Conservation (phyloP, 192 early-diverging fungal species). For the Coemansia sp. region DNA sequence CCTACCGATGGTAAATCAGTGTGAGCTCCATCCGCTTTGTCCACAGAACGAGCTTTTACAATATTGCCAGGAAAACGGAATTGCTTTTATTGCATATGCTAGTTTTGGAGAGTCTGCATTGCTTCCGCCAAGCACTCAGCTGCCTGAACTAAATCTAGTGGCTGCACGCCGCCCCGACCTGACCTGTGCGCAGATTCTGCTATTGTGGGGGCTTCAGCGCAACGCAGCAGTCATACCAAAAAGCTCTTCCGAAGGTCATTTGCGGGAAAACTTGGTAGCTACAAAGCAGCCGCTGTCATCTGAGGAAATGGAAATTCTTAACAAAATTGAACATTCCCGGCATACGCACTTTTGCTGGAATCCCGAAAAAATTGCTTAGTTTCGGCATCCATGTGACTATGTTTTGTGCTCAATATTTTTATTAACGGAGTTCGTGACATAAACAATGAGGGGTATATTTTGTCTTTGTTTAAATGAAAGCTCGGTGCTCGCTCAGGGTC, state of each 20-base stretch:
- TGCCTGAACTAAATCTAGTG: constrained; percentile 25
- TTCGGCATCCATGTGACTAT: no score
- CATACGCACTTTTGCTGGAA: constrained; percentile 31
- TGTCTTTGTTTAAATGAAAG: neutral
- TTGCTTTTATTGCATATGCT: constrained; percentile 68
- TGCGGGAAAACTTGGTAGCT: constrained; percentile 30
- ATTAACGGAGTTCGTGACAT: neutral
- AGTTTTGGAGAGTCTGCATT: constrained; percentile 63
- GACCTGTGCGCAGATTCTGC: constrained; percentile 53
- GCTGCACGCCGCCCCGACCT: constrained; percentile 22
- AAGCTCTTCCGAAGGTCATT: constrained; percentile 30
- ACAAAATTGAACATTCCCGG: neutral
- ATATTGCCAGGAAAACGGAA: constrained; percentile 56
- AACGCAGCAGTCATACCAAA: constrained; percentile 67
- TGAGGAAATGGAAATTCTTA: constrained; percentile 12
- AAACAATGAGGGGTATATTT: neutral
- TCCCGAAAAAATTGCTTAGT: constrained; percentile 9
- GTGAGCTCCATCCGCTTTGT: constrained; percentile 67
- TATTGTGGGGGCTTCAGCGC: constrained; percentile 69
- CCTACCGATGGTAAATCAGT: constrained; percentile 66
- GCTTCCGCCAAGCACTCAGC: constrained; percentile 12
- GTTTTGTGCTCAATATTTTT: neutral
- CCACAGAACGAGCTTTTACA: constrained; percentile 58
- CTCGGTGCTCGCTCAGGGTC: no score
- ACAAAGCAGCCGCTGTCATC: neutral